phyloP scores from a whole-genome alignment of 768 basidiomycete species.

The Boletus subcaerulescens region DNA sequence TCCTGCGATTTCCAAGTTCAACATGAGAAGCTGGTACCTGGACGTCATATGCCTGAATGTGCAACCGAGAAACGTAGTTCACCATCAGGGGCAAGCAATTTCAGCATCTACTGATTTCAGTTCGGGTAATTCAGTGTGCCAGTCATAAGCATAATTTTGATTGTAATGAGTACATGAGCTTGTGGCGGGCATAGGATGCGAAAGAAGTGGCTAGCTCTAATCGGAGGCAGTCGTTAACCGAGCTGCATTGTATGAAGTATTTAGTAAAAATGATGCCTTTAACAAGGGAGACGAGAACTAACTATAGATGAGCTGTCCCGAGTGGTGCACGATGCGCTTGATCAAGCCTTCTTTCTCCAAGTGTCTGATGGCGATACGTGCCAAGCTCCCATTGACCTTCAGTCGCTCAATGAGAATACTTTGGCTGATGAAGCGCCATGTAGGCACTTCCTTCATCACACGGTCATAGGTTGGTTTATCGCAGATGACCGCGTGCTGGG shows the following conservation, averaged over 20 bases:
- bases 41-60: not conserved
- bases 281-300: constrained; percentile 33
- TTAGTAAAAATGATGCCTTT: not conserved
- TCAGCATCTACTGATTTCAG: not conserved
- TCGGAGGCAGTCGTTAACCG: constrained; percentile 44
- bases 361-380: constrained; percentile 86
- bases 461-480: constrained; percentile 93
- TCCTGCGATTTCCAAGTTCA: not conserved
- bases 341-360: constrained; percentile 92
- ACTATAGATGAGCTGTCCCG: constrained; percentile 95
- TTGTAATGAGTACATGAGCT: constrained; percentile 38
- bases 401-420: constrained; percentile 98
- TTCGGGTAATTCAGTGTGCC: constrained; percentile 3
- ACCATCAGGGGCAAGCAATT: not conserved
- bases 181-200: constrained; percentile 23
- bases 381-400: constrained; percentile 94
- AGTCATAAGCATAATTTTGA: constrained; percentile 29
- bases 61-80: not conserved
- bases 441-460: constrained; percentile 97
- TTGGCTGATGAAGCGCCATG: constrained; percentile 98
- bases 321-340: constrained; percentile 96
- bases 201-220: constrained; percentile 26
- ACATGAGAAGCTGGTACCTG: not conserved
- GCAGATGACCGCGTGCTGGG: constrained; percentile 91
- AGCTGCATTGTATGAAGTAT: constrained; percentile 27